Conservation (phyloP, 2,329 filamentous ascomycete species). For the Talaromyces sp. region DNA sequence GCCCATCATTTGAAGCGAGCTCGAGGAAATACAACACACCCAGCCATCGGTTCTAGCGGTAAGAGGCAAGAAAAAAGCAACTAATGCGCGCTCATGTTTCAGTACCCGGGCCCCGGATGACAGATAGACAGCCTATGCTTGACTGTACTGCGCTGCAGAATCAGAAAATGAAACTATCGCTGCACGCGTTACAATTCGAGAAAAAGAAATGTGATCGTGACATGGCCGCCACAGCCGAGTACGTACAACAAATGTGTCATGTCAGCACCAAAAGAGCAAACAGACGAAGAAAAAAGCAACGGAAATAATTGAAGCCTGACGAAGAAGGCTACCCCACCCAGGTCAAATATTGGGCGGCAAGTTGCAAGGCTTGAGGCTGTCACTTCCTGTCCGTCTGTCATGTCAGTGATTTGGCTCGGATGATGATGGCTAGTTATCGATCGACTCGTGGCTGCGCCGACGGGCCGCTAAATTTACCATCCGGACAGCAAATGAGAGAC, state of each 20-base stretch:
- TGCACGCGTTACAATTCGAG: background rate
- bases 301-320: slow-evolving; percentile 12
- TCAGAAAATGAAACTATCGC: background rate
- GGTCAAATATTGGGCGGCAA: slow-evolving; percentile 14
- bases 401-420: background rate
- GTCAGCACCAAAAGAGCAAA: background rate
- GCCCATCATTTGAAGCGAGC: slow-evolving; percentile 9
- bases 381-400: background rate
- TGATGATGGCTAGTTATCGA: background rate
- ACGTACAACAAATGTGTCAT: background rate
- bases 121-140: background rate
- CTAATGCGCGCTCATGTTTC: background rate
- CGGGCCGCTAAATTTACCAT: background rate
- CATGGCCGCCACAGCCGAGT: slow-evolving; percentile 13
- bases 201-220: background rate
- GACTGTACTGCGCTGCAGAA: background rate
- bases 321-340: slow-evolving; percentile 15
- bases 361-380: slow-evolving; percentile 4
- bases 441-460: slow-evolving; percentile 10
- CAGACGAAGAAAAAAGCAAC: slow-evolving; percentile 6
- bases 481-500: slow-evolving; percentile 2
- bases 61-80: background rate
- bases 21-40: background rate
- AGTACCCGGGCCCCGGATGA: background rate
- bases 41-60: background rate